Evolutionary conservation across 2,329 filamentous ascomycete species (phyloP).

Genomic region (Eutypa lata): DNA sequence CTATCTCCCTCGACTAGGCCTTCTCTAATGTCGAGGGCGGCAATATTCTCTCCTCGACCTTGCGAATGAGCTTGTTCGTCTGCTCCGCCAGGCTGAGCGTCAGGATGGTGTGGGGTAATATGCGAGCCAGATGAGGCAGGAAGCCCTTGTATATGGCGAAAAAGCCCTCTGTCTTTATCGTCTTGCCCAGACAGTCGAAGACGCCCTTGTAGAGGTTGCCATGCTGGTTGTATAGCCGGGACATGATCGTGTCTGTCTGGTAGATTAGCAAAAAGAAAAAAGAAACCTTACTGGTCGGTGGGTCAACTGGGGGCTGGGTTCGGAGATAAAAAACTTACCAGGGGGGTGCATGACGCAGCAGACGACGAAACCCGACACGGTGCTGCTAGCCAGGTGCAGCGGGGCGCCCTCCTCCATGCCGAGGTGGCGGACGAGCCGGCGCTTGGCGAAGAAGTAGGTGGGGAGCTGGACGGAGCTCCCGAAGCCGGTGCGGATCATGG

Average conservation of each 20-base stretch:
- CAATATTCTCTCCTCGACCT: conserved; percentile 63
- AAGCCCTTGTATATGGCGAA: conserved; percentile 98
- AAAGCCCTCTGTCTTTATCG: conserved; percentile 84
- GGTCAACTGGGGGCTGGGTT: too few species aligned
- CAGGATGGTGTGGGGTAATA: conserved; percentile 91
- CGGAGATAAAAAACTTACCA: conserved; percentile 58
- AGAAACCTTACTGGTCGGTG: too few species aligned
- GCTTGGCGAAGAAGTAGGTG: conserved; percentile 97
- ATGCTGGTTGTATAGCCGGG: conserved; percentile 96
- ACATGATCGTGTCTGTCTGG: conserved; percentile 85
- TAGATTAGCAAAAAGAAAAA: too few species aligned
- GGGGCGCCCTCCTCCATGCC: conserved; percentile 89
- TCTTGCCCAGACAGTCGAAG: conserved; percentile 89
- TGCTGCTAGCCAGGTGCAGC: conserved; percentile 84
- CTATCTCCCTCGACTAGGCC: conserved; percentile 10
- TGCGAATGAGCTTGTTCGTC: conserved; percentile 88
- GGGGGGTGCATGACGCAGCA: conserved; percentile 98
- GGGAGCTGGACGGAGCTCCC: conserved; percentile 94
- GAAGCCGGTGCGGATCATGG: conserved; percentile 94
- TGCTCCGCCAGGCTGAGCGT: conserved; percentile 93
- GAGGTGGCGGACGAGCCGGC: conserved; percentile 74
- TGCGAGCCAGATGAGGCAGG: conserved; percentile 88
- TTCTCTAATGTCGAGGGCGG: conserved; percentile 34
- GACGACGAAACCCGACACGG: conserved; percentile 90
- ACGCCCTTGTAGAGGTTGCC: conserved; percentile 94